Evolutionary conservation across 306 rosid genomes (phyloP).

Genomic region (Medicago lupulina): DNA sequence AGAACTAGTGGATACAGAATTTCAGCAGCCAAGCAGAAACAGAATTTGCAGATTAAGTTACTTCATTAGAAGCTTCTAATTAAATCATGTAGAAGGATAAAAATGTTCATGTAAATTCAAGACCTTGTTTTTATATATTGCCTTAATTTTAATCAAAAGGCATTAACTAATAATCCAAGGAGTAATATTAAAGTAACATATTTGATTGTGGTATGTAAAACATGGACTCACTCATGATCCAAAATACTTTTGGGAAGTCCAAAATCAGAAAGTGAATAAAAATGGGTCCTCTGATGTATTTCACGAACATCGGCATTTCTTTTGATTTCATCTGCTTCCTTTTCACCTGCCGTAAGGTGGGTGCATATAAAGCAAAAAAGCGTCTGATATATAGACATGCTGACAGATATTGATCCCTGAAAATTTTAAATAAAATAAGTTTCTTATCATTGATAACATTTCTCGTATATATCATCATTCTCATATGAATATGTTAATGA

Average conservation of each 20-base stretch:
- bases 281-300: constrained; percentile 76
- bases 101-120: too few relatives aligned
- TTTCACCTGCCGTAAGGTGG: constrained; percentile 92
- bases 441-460: constrained; percentile 29
- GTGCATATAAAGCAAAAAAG: constrained; percentile 89
- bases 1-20: constrained; percentile 1
- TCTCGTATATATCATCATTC: not conserved
- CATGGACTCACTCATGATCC: constrained; percentile 83
- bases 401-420: constrained; percentile 91
- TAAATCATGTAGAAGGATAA: not conserved
- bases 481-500: too few relatives aligned
- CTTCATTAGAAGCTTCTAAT: not conserved
- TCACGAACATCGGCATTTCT: constrained; percentile 84
- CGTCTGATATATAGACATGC: constrained; percentile 94
- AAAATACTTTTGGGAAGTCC: constrained; percentile 67
- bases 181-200: too few relatives aligned
- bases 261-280: constrained; percentile 58
- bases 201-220: too few relatives aligned
- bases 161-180: too few relatives aligned
- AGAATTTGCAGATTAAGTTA: not conserved
- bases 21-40: not conserved
- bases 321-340: constrained; percentile 72
- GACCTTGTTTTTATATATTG: too few relatives aligned
- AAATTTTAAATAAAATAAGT: constrained; percentile 34
- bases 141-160: too few relatives aligned